These are phyloP conservation scores for Monosporascus sp. DNA, from an alignment of 2,329 filamentous ascomycete species.

Conservation along the genomic window DNA sequence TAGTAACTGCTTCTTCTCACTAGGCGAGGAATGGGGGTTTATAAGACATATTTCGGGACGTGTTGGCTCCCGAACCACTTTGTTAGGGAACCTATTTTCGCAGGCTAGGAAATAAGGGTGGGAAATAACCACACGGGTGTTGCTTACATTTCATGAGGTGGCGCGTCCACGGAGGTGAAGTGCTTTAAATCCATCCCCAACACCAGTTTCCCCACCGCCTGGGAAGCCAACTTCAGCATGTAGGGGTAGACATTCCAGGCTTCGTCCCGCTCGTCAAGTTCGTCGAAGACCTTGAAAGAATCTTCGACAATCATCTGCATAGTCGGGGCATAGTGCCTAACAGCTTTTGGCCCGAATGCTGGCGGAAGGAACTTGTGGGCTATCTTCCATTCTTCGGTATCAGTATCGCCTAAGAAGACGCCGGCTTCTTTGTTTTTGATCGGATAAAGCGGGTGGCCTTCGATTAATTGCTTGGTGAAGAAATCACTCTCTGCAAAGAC, in stretches of 20 bases:
- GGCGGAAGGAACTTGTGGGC: constrained; percentile 61
- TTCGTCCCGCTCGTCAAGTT: constrained; percentile 43
- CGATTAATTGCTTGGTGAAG: constrained; percentile 49
- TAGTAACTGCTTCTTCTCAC: too few species aligned
- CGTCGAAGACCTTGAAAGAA: constrained; percentile 44
- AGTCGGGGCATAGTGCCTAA: constrained; percentile 54
- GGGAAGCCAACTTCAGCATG: constrained; percentile 45
- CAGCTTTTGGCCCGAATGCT: constrained; percentile 53
- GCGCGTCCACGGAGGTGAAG: constrained; percentile 39
- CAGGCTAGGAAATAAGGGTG: too few species aligned
- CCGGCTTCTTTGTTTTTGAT: constrained; percentile 38
- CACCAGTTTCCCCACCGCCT: constrained; percentile 40
- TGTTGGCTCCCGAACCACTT: too few species aligned
- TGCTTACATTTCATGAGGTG: constrained; percentile 39
- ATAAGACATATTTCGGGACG: too few species aligned
- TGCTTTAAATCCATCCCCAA: constrained; percentile 43
- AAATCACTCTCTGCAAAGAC: constrained; percentile 45
- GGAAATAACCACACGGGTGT: too few species aligned
- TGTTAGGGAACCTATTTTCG: too few species aligned
- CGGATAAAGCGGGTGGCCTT: constrained; percentile 42
- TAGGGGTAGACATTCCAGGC: constrained; percentile 46
- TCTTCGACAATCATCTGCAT: constrained; percentile 53
- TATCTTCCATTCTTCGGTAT: constrained; percentile 43
- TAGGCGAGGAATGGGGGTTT: too few species aligned
- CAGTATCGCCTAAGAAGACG: constrained; percentile 46